Conservation (phyloP, 345 rosid genomes). For the Durio zibethinus region DNA sequence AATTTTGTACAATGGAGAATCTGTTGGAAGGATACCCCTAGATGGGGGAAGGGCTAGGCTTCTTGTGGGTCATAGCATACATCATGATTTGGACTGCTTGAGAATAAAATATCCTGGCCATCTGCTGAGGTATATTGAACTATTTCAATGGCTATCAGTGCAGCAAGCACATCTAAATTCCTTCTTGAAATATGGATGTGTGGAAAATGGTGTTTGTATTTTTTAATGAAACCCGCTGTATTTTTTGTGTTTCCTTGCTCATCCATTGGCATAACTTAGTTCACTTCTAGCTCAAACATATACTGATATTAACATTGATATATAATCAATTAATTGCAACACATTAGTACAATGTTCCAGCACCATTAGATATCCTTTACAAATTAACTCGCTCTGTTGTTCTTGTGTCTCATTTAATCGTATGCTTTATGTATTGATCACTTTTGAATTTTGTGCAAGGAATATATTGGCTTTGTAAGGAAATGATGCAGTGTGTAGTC, state of each 20-base stretch:
- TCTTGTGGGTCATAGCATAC: constrained; percentile 70
- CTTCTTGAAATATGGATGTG: background rate
- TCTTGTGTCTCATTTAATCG: background rate
- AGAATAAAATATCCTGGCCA: constrained; percentile 55
- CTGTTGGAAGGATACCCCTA: constrained; percentile 22
- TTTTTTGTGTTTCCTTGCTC: background rate
- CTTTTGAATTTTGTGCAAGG: background rate
- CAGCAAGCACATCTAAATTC: background rate
- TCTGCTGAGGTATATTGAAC: constrained; percentile 51
- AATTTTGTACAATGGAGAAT: constrained; percentile 51
- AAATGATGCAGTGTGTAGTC: background rate
- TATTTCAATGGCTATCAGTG: background rate
- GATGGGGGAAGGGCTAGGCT: constrained; percentile 53
- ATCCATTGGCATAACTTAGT: background rate
- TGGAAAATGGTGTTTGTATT: background rate
- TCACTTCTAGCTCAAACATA: background rate
- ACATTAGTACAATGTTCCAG: background rate
- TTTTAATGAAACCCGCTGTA: background rate
- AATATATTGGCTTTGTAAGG: background rate
- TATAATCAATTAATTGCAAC: background rate
- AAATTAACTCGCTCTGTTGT: background rate
- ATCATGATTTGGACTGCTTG: constrained; percentile 63
- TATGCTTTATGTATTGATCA: background rate
- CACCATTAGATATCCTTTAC: background rate
- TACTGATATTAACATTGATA: background rate